Percentiles rank a stretch among this genome's conserved stretches.
Evolutionary conservation across 2,329 filamentous ascomycete genomes (phyloP).

Genomic region (Erysiphe pulchra): DNA sequence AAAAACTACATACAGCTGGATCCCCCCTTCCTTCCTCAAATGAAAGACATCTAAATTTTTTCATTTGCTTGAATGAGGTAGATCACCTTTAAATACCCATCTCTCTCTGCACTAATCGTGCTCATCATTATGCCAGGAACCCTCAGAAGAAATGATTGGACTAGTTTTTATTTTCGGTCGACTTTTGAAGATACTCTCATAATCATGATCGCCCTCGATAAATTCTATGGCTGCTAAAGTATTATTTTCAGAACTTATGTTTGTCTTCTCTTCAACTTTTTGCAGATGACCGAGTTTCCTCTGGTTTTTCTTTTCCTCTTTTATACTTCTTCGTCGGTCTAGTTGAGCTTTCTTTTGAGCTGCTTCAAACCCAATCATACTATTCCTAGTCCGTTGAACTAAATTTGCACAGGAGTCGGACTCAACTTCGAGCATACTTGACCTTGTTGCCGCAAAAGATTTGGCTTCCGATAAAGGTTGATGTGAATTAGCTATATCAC

Average conservation of each 20-base stretch:
- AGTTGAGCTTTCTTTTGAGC: conserved; percentile 33
- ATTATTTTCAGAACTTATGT: no score
- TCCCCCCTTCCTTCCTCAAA: no score
- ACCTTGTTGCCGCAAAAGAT: conserved; percentile 2
- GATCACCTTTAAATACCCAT: no score
- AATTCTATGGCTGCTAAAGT: conserved; percentile 18
- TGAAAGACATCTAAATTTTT: no score
- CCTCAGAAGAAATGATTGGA: no score
- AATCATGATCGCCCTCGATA: conserved; percentile 36
- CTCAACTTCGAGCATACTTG: conserved; percentile 3
- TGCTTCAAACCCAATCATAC: conserved; percentile 36
- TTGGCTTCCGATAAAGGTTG: conserved; percentile 7
- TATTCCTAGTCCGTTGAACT: conserved; percentile 29
- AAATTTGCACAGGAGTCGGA: conserved; percentile 14
- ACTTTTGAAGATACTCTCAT: conserved; percentile 64
- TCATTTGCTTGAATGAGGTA: no score
- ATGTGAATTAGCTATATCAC: conserved; percentile 9
- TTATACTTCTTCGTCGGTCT: conserved; percentile 23
- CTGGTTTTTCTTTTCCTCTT: conserved; percentile 18
- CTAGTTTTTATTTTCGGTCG: conserved; percentile 58
- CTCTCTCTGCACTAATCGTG: no score
- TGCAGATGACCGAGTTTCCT: conserved; percentile 21
- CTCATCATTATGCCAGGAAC: no score
- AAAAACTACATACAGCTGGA: no score
- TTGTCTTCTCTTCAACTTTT: conserved; percentile 19